Conservation (phyloP, 2,329 filamentous ascomycete species). For the Beauveria scarabaeidicola region DNA sequence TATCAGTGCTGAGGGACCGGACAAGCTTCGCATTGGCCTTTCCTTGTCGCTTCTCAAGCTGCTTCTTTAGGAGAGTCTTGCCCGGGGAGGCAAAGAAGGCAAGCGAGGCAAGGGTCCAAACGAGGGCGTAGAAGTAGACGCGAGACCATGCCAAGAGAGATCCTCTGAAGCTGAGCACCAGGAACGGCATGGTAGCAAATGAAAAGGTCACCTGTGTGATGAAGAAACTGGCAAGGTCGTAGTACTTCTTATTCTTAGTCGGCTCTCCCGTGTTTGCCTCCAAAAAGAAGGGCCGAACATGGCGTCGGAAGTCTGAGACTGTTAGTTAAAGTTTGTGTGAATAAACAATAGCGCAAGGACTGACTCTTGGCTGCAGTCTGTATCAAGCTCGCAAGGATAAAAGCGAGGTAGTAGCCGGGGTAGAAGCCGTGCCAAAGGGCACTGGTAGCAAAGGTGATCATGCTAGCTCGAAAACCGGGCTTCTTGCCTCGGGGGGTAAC, state of each 20-base stretch:
- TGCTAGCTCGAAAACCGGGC: slow-evolving; percentile 86
- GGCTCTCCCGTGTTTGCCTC: slow-evolving; percentile 63
- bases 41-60: slow-evolving; percentile 49
- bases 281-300: slow-evolving; percentile 88
- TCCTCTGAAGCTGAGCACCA: slow-evolving; percentile 64
- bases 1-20: slow-evolving; percentile 49
- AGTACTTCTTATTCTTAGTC: slow-evolving; percentile 69
- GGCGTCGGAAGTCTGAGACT: slow-evolving; percentile 69
- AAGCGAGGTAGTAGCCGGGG: slow-evolving; percentile 89
- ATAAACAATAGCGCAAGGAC: slow-evolving; percentile 24
- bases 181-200: slow-evolving; percentile 77
- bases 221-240: slow-evolving; percentile 70
- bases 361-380: slow-evolving; percentile 92
- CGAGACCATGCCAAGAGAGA: slow-evolving; percentile 71
- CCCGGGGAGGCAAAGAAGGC: slow-evolving; percentile 74
- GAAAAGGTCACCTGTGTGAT: slow-evolving; percentile 75
- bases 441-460: slow-evolving; percentile 90
- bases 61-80: slow-evolving; percentile 50
- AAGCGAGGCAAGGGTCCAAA: slow-evolving; percentile 57
- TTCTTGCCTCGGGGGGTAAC: slow-evolving; percentile 95
- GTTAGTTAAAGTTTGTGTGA: neutral
- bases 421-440: slow-evolving; percentile 98
- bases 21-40: slow-evolving; percentile 37
- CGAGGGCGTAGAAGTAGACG: slow-evolving; percentile 79
- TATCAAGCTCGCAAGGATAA: slow-evolving; percentile 80